Conservation (phyloP, 2,329 filamentous ascomycete species). For the Botrytis pseudocinerea region DNA sequence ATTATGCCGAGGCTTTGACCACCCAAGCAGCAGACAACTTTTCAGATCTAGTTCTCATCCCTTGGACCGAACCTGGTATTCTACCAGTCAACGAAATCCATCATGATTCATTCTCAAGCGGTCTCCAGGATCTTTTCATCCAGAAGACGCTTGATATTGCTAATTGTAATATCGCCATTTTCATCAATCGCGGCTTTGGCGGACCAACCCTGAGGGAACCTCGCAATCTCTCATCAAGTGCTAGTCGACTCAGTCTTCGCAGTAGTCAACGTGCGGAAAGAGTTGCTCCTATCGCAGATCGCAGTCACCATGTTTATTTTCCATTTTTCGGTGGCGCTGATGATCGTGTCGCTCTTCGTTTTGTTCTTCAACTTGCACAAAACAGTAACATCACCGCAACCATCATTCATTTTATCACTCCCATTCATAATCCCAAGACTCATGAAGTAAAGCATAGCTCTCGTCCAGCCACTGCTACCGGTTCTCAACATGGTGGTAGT, state of each 20-base stretch:
- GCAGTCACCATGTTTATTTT: constrained; percentile 80
- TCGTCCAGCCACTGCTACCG: constrained; percentile 8
- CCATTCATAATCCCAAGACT: constrained; percentile 31
- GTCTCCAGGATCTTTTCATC: constrained; percentile 73
- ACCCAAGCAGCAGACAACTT: constrained; percentile 68
- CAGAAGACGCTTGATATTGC: constrained; percentile 63
- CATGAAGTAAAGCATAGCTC: constrained; percentile 22
- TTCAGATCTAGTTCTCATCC: constrained; percentile 76
- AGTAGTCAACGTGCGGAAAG: constrained; percentile 59
- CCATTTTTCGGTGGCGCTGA: constrained; percentile 85
- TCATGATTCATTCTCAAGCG: constrained; percentile 59
- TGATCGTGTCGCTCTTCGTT: constrained; percentile 74
- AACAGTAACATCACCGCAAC: constrained; percentile 79
- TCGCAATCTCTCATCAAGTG: constrained; percentile 45
- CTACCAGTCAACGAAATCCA: constrained; percentile 61
- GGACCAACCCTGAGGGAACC: constrained; percentile 48
- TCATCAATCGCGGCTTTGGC: constrained; percentile 72
- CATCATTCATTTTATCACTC: constrained; percentile 59
- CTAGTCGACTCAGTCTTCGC: constrained; percentile 58
- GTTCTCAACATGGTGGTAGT: constrained; percentile 14
- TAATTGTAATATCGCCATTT: constrained; percentile 70
- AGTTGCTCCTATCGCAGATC: constrained; percentile 60
- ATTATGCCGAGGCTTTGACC: constrained; percentile 76
- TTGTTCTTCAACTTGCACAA: constrained; percentile 81
- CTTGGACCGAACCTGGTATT: constrained; percentile 82